Evolutionary conservation across 306 rosid species (phyloP), one percentile per base, ranked within the genome.

Genomic region (Hippophae tibetana): DNA sequence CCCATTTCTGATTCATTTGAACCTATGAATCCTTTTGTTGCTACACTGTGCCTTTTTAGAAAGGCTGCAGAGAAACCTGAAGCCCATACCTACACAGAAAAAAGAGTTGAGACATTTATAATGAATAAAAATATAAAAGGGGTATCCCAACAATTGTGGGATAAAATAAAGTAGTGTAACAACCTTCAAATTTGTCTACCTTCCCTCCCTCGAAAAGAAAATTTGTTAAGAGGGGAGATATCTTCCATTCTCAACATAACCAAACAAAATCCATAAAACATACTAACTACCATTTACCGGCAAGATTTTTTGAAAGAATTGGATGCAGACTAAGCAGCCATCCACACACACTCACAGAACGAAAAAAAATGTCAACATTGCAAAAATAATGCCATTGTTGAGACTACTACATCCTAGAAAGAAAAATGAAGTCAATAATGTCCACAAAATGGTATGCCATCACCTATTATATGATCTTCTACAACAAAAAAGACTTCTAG

Each of bases 31-130:
- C 97, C 90, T 71, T 84, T 88, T 47, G 97, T 81, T 62, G 95
- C 93, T 18, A 86, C 78, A 55, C 99, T 93, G 25, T 53, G 81
- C 81, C 88, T 93, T 78, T 93, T 93, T 50, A 93, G 78, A 63
- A 93, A 82, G 3, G 99, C 97, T 63, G 99, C 96, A 54, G 97
- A 86, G 86, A 93, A 93, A 67, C 99, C 99, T 44, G 95, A 93
- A 54, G 99, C 99, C 96, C 96, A 93, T 41, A 93, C 95, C 99
- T 93, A 70, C 44, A 59, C 55, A 60, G 58, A 68, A 73, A 26
- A 64, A 68, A 48, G 59, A 38, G 62, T 45, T 62, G 31, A 44
- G 60, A 10, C 62, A 10, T 61, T 78, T 10, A 45, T 18, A 50
- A 40, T 25, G 6, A 10, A 58, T 26, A 61, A 9, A 5, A 44